Conservation (phyloP, 805 yeast genomes). For the Metschnikowia kunwiensis region DNA sequence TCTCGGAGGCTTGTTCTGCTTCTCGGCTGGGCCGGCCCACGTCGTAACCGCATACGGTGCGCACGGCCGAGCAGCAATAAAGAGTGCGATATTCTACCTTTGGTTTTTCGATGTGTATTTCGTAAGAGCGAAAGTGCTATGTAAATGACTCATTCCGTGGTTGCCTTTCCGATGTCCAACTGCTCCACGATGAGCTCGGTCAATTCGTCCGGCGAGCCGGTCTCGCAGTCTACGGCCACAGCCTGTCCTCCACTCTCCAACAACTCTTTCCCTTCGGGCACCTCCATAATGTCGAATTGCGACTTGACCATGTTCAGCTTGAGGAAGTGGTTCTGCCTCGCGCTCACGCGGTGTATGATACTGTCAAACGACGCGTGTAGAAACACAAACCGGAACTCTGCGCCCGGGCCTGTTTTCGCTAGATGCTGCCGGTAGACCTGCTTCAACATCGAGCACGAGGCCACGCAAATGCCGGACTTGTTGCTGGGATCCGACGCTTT, state of each 20-base stretch:
- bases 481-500: conserved; percentile 29
- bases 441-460: conserved; percentile 86
- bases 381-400: conserved; percentile 59
- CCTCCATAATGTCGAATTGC: conserved; percentile 71
- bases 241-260: conserved; percentile 36
- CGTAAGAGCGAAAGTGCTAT: no score
- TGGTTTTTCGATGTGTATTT: no score
- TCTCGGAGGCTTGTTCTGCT: no score
- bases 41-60: no score
- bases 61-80: no score
- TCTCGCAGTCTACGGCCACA: conserved; percentile 28
- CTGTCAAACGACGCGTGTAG: conserved; percentile 62
- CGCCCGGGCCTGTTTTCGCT: conserved; percentile 30
- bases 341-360: conserved; percentile 55
- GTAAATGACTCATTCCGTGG: no score
- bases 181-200: conserved; percentile 22
- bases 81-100: no score
- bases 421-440: conserved; percentile 65
- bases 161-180: no score
- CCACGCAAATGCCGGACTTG: conserved; percentile 42
- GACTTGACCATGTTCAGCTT: conserved; percentile 79
- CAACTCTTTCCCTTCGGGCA: conserved; percentile 51
- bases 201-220: conserved; percentile 17
- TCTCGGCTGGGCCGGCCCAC: no score
- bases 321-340: conserved; percentile 81